A percentile compares a stretch with the other conserved stretches of the same genome.
Conservation (phyloP, 331 rosid genomes). For the Phaseolus coccineus region DNA sequence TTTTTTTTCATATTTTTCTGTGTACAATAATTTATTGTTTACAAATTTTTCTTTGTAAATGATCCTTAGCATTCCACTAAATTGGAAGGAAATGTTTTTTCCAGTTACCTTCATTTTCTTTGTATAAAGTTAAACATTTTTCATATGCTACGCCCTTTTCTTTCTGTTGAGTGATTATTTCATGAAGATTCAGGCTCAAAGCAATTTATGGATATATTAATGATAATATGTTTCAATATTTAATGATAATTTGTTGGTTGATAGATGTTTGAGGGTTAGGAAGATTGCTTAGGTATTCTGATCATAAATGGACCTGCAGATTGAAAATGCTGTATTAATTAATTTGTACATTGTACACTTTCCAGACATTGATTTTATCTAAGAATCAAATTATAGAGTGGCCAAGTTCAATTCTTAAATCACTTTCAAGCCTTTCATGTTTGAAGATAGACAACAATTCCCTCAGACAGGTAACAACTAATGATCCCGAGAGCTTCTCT, state of each 20-base stretch:
- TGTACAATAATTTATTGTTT: not conserved
- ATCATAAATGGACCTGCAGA: slow-evolving; percentile 33
- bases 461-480: slow-evolving; percentile 68
- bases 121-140: slow-evolving; percentile 22
- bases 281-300: slow-evolving; percentile 35
- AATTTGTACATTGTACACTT: slow-evolving; percentile 40
- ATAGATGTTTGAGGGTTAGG: slow-evolving; percentile 24
- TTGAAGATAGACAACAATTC: slow-evolving; percentile 91
- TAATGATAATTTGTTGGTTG: slow-evolving; percentile 20
- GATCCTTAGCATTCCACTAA: slow-evolving; percentile 10
- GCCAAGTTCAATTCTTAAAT: slow-evolving; percentile 77
- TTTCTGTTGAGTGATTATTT: slow-evolving; percentile 25
- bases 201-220: slow-evolving; percentile 27
- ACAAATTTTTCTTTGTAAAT: slow-evolving; percentile 22
- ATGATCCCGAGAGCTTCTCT: slow-evolving; percentile 33
- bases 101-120: slow-evolving; percentile 13
- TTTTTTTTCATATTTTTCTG: slow-evolving; percentile 2
- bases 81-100: slow-evolving; percentile 11
- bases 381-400: slow-evolving; percentile 87
- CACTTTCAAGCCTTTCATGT: slow-evolving; percentile 72
- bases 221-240: slow-evolving; percentile 14
- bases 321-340: slow-evolving; percentile 43
- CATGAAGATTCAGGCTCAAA: slow-evolving; percentile 8
- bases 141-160: slow-evolving; percentile 26
- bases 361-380: slow-evolving; percentile 80